Evolutionary conservation across 371 early-diverging fungal species (phyloP).

Genomic region (Mucor lusitanicus): DNA sequence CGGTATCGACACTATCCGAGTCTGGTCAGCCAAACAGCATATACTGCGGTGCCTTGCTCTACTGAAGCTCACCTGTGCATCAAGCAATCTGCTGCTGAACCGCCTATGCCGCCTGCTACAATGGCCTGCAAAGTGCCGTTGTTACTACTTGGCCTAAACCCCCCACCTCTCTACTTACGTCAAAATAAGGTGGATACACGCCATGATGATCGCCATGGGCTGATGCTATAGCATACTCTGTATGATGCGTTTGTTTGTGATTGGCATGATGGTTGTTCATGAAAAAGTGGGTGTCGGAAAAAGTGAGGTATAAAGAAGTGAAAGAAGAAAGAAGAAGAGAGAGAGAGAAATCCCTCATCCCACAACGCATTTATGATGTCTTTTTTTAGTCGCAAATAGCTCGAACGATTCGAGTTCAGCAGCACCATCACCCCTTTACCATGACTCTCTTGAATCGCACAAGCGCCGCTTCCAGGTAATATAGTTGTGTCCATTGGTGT

Average conservation of each 20-base stretch:
- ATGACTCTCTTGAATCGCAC: too few species aligned
- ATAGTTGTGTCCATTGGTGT: too few species aligned
- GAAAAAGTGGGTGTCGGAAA: neutral
- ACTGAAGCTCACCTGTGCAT: slow-evolving; percentile 66
- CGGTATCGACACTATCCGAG: slow-evolving; percentile 64
- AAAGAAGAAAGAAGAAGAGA: neutral
- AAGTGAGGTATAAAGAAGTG: neutral
- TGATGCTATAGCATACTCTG: slow-evolving; percentile 35
- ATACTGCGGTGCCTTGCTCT: too few species aligned
- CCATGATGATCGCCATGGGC: slow-evolving; percentile 21
- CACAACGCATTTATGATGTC: neutral
- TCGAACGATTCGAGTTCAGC: too few species aligned
- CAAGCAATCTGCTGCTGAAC: slow-evolving; percentile 68
- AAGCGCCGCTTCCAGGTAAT: too few species aligned
- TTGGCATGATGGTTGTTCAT: neutral
- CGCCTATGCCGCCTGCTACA: slow-evolving; percentile 73
- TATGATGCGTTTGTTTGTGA: slow-evolving; percentile 6
- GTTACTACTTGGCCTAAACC: neutral
- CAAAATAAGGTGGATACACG: slow-evolving; percentile 49
- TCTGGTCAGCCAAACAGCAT: neutral
- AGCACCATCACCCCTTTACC: too few species aligned
- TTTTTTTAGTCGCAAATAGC: too few species aligned
- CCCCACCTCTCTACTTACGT: slow-evolving; percentile 29
- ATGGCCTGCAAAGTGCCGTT: slow-evolving; percentile 44
- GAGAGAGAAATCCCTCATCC: neutral